Evolutionary conservation across 768 basidiomycete species (phyloP).

Genomic region (Arthromyces matolae): DNA sequence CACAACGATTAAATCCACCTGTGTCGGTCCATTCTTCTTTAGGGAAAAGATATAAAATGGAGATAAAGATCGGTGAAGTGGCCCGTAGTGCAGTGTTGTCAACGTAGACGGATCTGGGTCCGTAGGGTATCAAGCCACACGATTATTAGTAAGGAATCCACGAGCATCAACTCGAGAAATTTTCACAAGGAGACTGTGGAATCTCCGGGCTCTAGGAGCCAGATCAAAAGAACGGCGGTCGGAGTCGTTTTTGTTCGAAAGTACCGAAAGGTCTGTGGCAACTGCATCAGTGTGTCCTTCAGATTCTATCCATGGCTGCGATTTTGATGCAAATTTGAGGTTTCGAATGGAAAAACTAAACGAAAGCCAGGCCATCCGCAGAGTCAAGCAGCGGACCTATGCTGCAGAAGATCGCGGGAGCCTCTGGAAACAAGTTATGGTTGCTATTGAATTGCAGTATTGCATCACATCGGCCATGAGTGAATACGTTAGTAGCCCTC

Average conservation of each 20-base stretch:
- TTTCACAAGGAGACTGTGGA: neutral
- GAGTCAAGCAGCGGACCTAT: no score
- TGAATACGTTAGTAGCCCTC: neutral
- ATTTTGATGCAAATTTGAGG: no score
- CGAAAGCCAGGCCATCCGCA: no score
- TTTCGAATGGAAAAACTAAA: no score
- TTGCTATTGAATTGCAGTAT: no score
- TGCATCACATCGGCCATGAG: constrained; percentile 1
- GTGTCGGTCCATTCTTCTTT: neutral
- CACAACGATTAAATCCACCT: constrained; percentile 2
- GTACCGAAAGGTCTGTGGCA: no score
- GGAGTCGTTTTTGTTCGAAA: constrained; percentile 3
- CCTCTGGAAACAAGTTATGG: no score
- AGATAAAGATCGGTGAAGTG: constrained; percentile 9
- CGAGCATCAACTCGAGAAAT: neutral
- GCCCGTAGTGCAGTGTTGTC: constrained; percentile 3
- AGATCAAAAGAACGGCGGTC: constrained; percentile 1
- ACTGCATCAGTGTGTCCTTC: no score
- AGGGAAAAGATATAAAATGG: constrained; percentile 4
- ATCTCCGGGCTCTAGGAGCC: neutral
- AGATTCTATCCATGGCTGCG: no score
- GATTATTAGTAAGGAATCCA: neutral
- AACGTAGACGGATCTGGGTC: constrained; percentile 1
- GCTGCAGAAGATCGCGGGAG: no score
- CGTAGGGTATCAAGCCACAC: neutral